Percentiles rank a stretch among this genome's conserved stretches.
These are phyloP conservation scores for Candida railenensis DNA, from an alignment of 805 yeast genomes.

Conservation along the genomic window DNA sequence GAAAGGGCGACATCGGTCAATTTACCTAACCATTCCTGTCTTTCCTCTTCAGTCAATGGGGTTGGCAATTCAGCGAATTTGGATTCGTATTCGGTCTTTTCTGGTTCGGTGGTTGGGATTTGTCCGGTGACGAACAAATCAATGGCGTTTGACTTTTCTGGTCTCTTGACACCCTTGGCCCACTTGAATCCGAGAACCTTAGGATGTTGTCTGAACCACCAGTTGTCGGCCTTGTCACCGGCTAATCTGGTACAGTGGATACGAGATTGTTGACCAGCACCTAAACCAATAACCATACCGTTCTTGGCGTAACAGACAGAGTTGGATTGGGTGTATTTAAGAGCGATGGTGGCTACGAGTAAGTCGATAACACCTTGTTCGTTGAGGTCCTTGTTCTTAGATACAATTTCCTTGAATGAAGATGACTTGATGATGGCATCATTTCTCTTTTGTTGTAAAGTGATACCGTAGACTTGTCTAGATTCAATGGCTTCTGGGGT, in stretches of 20 bases:
- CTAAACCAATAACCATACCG: constrained; percentile 99
- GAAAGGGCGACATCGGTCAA: constrained; percentile 85
- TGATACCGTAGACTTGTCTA: constrained; percentile 94
- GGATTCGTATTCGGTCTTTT: constrained; percentile 85
- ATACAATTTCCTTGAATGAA: constrained; percentile 88
- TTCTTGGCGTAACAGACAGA: constrained; percentile 98
- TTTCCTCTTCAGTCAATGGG: constrained; percentile 81
- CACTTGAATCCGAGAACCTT: constrained; percentile 88
- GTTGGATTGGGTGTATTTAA: constrained; percentile 97
- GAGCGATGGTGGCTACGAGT: constrained; percentile 95
- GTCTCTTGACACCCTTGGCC: constrained; percentile 98
- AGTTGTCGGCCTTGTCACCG: constrained; percentile 98
- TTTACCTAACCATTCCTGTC: constrained; percentile 80
- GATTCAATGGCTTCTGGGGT: constrained; percentile 79
- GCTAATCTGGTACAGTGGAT: constrained; percentile 99
- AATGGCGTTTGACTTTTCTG: constrained; percentile 97
- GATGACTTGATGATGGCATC: constrained; percentile 93
- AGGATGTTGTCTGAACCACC: constrained; percentile 99
- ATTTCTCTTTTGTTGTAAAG: constrained; percentile 94
- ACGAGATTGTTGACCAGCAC: constrained; percentile 99
- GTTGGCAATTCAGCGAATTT: constrained; percentile 82
- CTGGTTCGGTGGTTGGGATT: constrained; percentile 90
- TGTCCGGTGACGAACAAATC: constrained; percentile 90
- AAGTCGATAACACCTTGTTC: constrained; percentile 92
- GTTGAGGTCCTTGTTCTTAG: constrained; percentile 80